Percentiles rank a stretch among this genome's conserved stretches.
Conservation (phyloP, 2,329 filamentous ascomycete species). For the Grosmannia penicillata region DNA sequence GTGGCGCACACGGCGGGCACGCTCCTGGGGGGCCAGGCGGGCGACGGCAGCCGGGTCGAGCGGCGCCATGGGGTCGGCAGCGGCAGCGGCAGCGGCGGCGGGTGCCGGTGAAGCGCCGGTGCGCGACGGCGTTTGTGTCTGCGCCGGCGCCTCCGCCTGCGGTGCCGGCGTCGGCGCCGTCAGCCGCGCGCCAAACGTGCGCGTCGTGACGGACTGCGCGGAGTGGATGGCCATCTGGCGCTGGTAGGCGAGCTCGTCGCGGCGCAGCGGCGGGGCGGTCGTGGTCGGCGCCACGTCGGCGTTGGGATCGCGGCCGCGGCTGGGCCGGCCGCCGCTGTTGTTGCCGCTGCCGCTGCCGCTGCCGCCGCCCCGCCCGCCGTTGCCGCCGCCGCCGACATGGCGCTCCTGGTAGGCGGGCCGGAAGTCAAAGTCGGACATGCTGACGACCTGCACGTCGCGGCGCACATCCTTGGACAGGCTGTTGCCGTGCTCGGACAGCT, state of each 20-base stretch:
- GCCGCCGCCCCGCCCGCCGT: conserved; percentile 24
- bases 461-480: conserved; percentile 70
- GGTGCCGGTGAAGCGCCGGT: neutral
- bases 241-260: conserved; percentile 85
- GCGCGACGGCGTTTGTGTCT: neutral
- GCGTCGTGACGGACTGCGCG: conserved; percentile 62
- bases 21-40: conserved; percentile 57
- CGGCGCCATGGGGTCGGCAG: conserved; percentile 30
- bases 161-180: conserved; percentile 29
- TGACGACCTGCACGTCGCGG: conserved; percentile 70
- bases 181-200: conserved; percentile 75
- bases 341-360: conserved; percentile 18
- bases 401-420: conserved; percentile 54
- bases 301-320: conserved; percentile 75
- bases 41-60: conserved; percentile 34
- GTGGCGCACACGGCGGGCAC: conserved; percentile 67
- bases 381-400: conserved; percentile 31
- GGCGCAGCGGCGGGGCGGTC: conserved; percentile 62
- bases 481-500: conserved; percentile 68
- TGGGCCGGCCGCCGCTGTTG: conserved; percentile 24
- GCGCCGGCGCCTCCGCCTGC: neutral
- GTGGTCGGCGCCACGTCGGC: conserved; percentile 56
- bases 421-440: conserved; percentile 76
- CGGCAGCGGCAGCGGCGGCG: conserved; percentile 8
- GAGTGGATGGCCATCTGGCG: conserved; percentile 84